Base-by-base conservation (phyloP, 176 grass and related monocot genomes). In the Avena insularis region DNA sequence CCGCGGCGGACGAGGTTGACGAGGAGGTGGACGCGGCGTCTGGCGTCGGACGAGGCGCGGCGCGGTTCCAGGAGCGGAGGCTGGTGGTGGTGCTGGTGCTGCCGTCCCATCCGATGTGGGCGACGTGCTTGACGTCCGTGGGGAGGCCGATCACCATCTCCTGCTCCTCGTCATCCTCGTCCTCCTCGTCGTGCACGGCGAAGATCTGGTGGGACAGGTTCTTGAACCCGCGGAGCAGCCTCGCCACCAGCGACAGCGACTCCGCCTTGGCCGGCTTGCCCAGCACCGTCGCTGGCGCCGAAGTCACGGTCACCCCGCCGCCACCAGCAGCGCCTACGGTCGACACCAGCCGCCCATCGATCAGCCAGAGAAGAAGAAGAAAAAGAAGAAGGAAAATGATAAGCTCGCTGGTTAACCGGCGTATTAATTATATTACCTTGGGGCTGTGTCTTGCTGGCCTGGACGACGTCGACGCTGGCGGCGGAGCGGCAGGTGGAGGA, bases 91-190 rank as follows among this genome's bases (percentile, higher is more conserved):
- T 96, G 85, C 57, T 93, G 75, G 87, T 88, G 65, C 87, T 88
- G 80, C 92, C 90, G 84, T 97, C 95, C 95, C 90, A 94, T 1
- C 95, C 95, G 83, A 97, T 92, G 88, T 97, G 95, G 2, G 90
- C 88, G 46, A 97, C 95, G 77, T 97, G 95, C 87, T 97, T 93
- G 2, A 97, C 95, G 76, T 94, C 95, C 8, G 95, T 97, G 8
- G 95, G 95, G 35, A 94, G 79, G 1, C 95, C 95, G 66, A 97
- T 97, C 86, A 90, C 90, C 95, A 97, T 97, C 89, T 94, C 94
- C 80, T 81, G 54, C 83, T 90, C 86, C 14, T 92, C 92, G 2
- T 93, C 91, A 0, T 91, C 89, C 0, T 93, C 93, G 1, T 93
- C 92, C 0, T 89, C 92, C 4, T 87, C 84, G 23, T 90, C 86